A percentile compares a stretch with the other conserved stretches of the same genome.
These are phyloP conservation scores for Metschnikowia drakensbergensis DNA, from an alignment of 805 yeast genomes.

Conservation along the genomic window DNA sequence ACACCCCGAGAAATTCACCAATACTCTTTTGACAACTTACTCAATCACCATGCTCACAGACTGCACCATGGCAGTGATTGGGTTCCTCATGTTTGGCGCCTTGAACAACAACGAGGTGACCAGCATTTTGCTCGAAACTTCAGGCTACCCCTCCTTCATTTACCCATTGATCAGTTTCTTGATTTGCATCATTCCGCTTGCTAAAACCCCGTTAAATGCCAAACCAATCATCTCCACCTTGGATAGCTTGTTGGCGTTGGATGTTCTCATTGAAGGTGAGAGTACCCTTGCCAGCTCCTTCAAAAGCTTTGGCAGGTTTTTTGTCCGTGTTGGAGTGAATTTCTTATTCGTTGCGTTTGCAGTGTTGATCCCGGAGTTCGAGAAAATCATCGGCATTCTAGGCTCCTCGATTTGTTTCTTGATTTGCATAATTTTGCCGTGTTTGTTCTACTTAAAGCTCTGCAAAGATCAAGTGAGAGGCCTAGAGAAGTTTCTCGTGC, in stretches of 20 bases:
- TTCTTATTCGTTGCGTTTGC: slow-evolving; percentile 55
- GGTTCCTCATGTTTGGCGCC: slow-evolving; percentile 58
- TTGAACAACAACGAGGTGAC: slow-evolving; percentile 51
- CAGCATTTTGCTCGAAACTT: slow-evolving; percentile 41
- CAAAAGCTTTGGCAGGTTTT: slow-evolving; percentile 16
- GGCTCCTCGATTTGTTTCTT: slow-evolving; percentile 80
- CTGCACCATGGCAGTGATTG: slow-evolving; percentile 59
- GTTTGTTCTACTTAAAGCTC: slow-evolving; percentile 53
- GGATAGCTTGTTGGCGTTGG: slow-evolving; percentile 48
- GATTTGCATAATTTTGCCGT: slow-evolving; percentile 76
- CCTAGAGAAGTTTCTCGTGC: slow-evolving; percentile 14
- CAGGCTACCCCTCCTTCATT: slow-evolving; percentile 48
- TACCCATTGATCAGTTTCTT: slow-evolving; percentile 53
- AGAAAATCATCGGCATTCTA: slow-evolving; percentile 71
- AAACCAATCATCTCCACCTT: slow-evolving; percentile 75
- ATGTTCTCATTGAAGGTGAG: slow-evolving; percentile 15
- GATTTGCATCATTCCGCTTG: slow-evolving; percentile 79
- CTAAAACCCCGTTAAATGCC: slow-evolving; percentile 79
- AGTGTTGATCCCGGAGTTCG: slow-evolving; percentile 71
- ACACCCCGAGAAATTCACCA: slow-evolving; percentile 53
- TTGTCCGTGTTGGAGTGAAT: slow-evolving; percentile 45
- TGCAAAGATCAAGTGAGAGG: slow-evolving; percentile 17
- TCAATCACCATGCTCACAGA: slow-evolving; percentile 58
- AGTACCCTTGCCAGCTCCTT: slow-evolving; percentile 1
- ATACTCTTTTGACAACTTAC: slow-evolving; percentile 56